Base-by-base conservation (phyloP, 768 basidiomycete species). In the Kwoniella dendrophila region DNA sequence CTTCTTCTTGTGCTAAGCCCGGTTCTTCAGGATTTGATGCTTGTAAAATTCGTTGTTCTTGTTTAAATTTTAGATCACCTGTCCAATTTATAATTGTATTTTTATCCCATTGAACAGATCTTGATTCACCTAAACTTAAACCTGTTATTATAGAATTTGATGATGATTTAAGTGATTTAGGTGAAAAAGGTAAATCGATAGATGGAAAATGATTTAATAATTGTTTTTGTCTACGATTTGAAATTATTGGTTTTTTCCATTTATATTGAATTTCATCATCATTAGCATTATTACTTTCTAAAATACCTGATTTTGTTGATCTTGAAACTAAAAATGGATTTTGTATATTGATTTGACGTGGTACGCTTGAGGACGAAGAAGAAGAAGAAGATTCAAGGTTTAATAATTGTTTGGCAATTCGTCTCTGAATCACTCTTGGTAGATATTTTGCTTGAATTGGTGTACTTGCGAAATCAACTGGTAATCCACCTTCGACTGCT, bases 211-310 rank as follows among this genome's bases (percentile, higher is more conserved):
- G 49, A 30, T 67, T 49, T 2, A 65, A 43, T 6, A 75, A 26
- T 20, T 70, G 66, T 38, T 71, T 70, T 57, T 75, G 69, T 41
- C 74, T 45, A 24, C 74, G 47, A 16, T 65, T 51, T 2, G 71
- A 75, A 27, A 75, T 73, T 36, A 56, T 3, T n/a, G 54, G 56
- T 48, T 58, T 48, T 30, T 40, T 51, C 60, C 60, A 62, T 36
- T 54, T n/a, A 36, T 66, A 64, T 40, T 57, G 38, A 16, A 52
- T 56, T 30, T 58, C 59, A n/a, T n/a, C n/a, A n/a, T n/a, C n/a
- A n/a, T n/a, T n/a, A n/a, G n/a, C n/a, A n/a, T n/a, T n/a, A n/a
- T n/a, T n/a, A n/a, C n/a, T n/a, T 20, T 59, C 63, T n/a, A 63
- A 51, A 12, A 48, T 18, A 10, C 56, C 57, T 44, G 53, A 43